Evolutionary conservation across 257 asterid genomes (phyloP), one percentile per base, ranked within the genome.

Genomic region (Ophiorrhiza pumila): DNA sequence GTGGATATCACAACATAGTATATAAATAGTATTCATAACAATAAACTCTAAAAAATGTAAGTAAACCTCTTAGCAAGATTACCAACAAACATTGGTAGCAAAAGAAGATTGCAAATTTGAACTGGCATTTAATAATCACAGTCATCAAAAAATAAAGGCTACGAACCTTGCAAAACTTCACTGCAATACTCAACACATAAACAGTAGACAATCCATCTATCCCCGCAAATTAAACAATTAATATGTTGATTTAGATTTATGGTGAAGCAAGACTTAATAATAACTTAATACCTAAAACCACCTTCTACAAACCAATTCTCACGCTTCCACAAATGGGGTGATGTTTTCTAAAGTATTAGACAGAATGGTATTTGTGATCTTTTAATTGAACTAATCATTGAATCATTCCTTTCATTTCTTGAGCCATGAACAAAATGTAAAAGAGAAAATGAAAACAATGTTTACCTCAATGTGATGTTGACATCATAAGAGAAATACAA

Each of bases 401-500:
- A 37, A 69, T 13, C 35, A 42, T 25, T 56, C 9, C 2, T 17
- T 65, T 23, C 23, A 4, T 1, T 25, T 37, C 49, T 31, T 9
- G 55, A n/a, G 7, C 70, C 55, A 42, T 20, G 65, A 47, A 50
- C n/a, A 37, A n/a, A 18, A 47, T 31, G 31, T 68, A 34, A 66
- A 18, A 27, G 7, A 43, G 20, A 12, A 37, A 61, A 27, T 27
- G 18, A 45, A 56, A 32, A 20, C 25, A 68, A 53, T 37, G 52
- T 64, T 80, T 39, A 93, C 99, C 99, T 95, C 81, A 90, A 81
- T 46, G 97, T 92, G 83, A 95, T 85, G 80, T 95, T 92, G 72
- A 89, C 96, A 65, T 95, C 96, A 72, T 95, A 90, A 35, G 99
- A 95, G 83, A 95, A 90, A 80, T 83, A 92, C 58, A 95, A 91